These are phyloP conservation scores for Withania somnifera DNA, from an alignment of 305 asterid genomes.

Conservation along the genomic window DNA sequence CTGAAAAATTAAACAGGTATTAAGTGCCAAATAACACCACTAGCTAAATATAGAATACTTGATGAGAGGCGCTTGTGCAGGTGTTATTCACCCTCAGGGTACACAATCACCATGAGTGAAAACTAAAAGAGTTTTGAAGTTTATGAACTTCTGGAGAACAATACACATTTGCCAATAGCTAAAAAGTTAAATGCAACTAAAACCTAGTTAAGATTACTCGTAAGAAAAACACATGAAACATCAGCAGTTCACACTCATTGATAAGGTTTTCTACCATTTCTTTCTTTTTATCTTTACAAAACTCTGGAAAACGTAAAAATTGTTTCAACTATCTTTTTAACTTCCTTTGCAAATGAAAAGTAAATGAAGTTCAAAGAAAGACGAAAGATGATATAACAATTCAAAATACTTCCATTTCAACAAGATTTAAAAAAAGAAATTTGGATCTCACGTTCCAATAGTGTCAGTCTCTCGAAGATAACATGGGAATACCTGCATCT, in stretches of 20 bases:
- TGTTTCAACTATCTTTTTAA: not conserved
- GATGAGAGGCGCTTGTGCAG: not conserved
- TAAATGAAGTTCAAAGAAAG: not conserved
- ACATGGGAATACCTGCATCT: constrained; percentile 73
- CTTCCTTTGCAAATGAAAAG: not conserved
- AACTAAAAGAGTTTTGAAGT: not conserved
- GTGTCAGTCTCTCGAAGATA: constrained; percentile 9
- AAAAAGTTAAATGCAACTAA: not conserved
- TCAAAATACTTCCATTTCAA: not conserved
- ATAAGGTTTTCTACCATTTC: not conserved
- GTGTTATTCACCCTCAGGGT: not conserved
- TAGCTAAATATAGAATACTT: not conserved
- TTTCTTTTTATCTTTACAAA: not conserved
- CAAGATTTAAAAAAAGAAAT: not conserved
- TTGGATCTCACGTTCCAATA: not conserved
- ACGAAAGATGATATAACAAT: not conserved
- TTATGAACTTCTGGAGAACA: not conserved
- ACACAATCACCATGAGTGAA: not conserved
- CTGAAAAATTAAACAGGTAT: not conserved
- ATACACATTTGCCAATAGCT: not conserved
- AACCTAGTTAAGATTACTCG: not conserved
- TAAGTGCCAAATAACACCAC: not conserved
- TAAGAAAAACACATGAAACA: not conserved
- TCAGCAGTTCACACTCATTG: not conserved
- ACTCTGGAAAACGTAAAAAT: not conserved